Percentiles rank a stretch among this genome's conserved stretches.
phyloP scores from a whole-genome alignment of 2,329 filamentous ascomycete species.

The Alternaria tenuissima region DNA sequence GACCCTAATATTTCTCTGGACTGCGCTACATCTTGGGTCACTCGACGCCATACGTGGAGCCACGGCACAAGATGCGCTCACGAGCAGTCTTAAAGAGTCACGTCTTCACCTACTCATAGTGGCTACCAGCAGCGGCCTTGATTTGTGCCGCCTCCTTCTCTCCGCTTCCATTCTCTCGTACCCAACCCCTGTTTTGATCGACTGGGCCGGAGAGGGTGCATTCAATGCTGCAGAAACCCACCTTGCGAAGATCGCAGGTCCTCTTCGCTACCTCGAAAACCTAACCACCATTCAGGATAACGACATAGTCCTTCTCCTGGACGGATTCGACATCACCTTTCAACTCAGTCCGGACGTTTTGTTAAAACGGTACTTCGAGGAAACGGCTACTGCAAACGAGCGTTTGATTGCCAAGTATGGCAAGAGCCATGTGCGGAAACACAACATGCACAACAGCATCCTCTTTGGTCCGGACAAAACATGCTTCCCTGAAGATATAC shows the following conservation, averaged over 20 bases:
- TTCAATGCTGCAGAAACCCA: constrained; percentile 4
- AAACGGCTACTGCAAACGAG: no score
- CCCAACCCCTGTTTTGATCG: constrained; percentile 4
- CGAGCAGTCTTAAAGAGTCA: neutral
- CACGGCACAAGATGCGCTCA: neutral
- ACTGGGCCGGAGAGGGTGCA: constrained; percentile 6
- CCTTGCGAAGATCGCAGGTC: constrained; percentile 6
- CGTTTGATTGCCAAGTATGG: no score
- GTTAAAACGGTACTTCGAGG: no score
- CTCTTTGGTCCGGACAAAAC: no score
- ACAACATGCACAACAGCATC: no score
- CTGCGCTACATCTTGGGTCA: neutral
- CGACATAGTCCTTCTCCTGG: no score
- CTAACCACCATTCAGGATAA: neutral
- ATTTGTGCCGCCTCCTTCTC: neutral
- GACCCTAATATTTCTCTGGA: constrained; percentile 4
- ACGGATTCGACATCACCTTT: no score
- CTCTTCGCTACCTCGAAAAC: constrained; percentile 6
- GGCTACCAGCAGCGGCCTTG: constrained; percentile 6
- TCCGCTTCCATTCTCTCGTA: constrained; percentile 4
- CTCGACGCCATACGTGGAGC: constrained; percentile 2
- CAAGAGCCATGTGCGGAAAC: no score
- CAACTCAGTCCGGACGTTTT: no score
- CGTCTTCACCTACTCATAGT: constrained; percentile 7
- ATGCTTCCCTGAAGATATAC: no score